phyloP scores from a whole-genome alignment of 2,329 filamentous ascomycete species.

The Sphaerulina populicola region DNA sequence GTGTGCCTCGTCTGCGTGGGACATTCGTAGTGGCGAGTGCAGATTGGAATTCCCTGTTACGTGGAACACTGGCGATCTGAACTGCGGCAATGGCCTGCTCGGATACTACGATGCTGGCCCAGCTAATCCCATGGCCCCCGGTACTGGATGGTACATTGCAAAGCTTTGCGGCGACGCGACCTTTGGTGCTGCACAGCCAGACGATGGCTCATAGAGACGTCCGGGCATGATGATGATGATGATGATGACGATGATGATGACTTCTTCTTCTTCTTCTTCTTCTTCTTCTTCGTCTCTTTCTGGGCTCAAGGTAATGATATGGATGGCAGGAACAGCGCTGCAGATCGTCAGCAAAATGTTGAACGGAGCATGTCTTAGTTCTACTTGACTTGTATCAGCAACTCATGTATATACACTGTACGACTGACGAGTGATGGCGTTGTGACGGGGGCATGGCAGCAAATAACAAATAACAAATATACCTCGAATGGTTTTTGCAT shows the following conservation, averaged over 20 bases:
- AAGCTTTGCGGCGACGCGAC: slow-evolving; percentile 26
- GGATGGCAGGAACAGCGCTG: background rate
- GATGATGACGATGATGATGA: background rate
- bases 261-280: too few species aligned
- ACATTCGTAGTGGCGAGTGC: slow-evolving; percentile 25
- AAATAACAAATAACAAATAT: background rate
- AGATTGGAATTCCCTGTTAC: slow-evolving; percentile 27
- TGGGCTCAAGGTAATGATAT: background rate
- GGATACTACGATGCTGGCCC: slow-evolving; percentile 28
- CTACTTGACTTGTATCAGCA: background rate
- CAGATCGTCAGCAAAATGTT: background rate
- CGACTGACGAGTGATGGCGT: slow-evolving; percentile 7
- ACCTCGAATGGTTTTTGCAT: background rate
- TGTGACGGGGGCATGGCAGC: slow-evolving; percentile 2
- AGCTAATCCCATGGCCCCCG: slow-evolving; percentile 27
- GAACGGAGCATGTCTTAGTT: background rate
- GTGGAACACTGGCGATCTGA: slow-evolving; percentile 21
- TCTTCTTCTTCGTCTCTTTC: background rate
- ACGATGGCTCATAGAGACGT: slow-evolving; percentile 27
- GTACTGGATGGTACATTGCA: slow-evolving; percentile 27
- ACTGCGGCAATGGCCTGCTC: slow-evolving; percentile 26
- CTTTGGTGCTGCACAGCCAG: slow-evolving; percentile 24
- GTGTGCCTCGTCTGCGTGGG: slow-evolving; percentile 28
- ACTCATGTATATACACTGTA: slow-evolving; percentile 12
- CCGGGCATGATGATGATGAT: background rate